phyloP scores from a whole-genome alignment of 495 filamentous ascomycete species.

The Astrothelium macrocarpum region DNA sequence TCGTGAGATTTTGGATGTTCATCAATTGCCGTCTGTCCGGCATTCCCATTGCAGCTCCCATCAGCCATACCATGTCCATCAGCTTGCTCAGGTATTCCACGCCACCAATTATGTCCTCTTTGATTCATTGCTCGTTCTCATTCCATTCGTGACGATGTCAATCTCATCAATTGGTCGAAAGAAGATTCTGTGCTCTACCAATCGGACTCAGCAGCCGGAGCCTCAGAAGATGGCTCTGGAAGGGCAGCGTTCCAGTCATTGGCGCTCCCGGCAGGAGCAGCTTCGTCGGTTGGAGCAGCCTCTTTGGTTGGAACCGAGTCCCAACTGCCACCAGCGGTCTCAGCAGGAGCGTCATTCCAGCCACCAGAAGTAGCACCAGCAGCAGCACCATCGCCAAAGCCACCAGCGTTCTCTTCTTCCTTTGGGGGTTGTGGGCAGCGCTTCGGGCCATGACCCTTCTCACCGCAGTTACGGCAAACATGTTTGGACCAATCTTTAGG shows the following conservation, averaged over 20 bases:
- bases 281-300: background rate
- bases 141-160: too few relatives aligned
- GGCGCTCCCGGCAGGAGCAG: background rate
- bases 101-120: background rate
- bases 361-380: constrained; percentile 8
- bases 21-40: background rate
- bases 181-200: too few relatives aligned
- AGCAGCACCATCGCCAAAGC: background rate
- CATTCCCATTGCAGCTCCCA: too few relatives aligned
- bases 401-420: constrained; percentile 25
- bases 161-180: too few relatives aligned
- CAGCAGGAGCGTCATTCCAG: constrained; percentile 6
- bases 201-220: too few relatives aligned
- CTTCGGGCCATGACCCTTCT: constrained; percentile 60
- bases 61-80: too few relatives aligned
- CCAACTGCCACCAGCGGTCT: constrained; percentile 7
- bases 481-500: constrained; percentile 66
- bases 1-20: background rate
- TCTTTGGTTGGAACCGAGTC: constrained; percentile 8
- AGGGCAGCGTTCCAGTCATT: background rate
- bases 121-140: background rate
- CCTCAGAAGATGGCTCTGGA: too few relatives aligned
- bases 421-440: constrained; percentile 47
- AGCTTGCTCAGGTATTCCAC: too few relatives aligned
- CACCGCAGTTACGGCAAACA: constrained; percentile 64